phyloP scores from a whole-genome alignment of 306 rosid species.

The Herpetospermum pedunculosum region DNA sequence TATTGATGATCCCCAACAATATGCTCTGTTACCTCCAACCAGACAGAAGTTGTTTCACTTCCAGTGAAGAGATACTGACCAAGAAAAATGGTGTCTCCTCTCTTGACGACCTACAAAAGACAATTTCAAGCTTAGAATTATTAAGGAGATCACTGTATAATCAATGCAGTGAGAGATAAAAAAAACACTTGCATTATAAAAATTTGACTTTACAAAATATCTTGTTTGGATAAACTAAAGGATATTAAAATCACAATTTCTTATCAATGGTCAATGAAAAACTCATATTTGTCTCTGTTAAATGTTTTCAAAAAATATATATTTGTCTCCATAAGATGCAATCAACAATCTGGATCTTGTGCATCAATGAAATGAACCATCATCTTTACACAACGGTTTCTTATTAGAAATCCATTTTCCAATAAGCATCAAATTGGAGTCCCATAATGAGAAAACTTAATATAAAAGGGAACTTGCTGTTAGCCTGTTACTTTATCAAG shows the following conservation, averaged over 20 bases:
- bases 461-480: background rate
- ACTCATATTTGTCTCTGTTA: background rate
- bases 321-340: background rate
- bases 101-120: slow-evolving; percentile 30
- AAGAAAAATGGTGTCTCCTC: slow-evolving; percentile 37
- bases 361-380: background rate
- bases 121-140: background rate
- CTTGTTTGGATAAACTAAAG: background rate
- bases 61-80: slow-evolving; percentile 48
- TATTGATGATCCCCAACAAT: background rate
- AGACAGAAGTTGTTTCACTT: slow-evolving; percentile 44
- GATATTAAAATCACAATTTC: background rate
- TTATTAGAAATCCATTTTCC: background rate
- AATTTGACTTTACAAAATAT: background rate
- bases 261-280: background rate
- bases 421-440: background rate
- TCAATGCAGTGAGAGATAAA: background rate
- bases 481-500: background rate
- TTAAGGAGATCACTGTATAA: background rate
- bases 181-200: background rate
- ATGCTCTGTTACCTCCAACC: slow-evolving; percentile 31
- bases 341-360: background rate
- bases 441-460: background rate
- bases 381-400: background rate
- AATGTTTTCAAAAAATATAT: background rate